Percentiles rank a stretch among this genome's conserved stretches.
These are phyloP conservation scores for Podaxis carcinomalis DNA, from an alignment of 768 basidiomycete species.

Conservation along the genomic window DNA sequence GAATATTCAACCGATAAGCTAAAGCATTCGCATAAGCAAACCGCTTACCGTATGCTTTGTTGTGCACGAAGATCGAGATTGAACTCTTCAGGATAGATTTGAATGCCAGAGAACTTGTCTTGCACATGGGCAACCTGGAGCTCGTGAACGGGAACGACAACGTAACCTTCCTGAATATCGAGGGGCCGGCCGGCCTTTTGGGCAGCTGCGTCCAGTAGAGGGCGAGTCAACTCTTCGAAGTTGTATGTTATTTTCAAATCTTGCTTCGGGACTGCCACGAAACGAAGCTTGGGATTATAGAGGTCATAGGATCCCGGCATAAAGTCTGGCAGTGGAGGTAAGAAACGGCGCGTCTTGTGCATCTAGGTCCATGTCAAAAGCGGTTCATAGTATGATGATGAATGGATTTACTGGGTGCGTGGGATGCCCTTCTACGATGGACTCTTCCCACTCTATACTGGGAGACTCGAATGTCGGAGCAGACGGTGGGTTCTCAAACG, in stretches of 20 bases:
- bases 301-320: constrained; percentile 46
- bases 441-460: constrained; percentile 58
- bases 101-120: constrained; percentile 44
- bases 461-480: constrained; percentile 41
- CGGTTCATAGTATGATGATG: neutral
- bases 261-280: constrained; percentile 39
- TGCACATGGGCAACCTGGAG: constrained; percentile 46
- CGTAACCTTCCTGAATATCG: constrained; percentile 27
- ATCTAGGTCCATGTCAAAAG: constrained; percentile 30
- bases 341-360: constrained; percentile 52
- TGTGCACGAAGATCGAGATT: constrained; percentile 43
- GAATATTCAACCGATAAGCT: neutral
- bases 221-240: constrained; percentile 38
- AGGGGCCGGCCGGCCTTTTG: constrained; percentile 31
- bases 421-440: constrained; percentile 57
- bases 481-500: constrained; percentile 44
- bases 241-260: constrained; percentile 45
- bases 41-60: constrained; percentile 47
- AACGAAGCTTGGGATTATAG: constrained; percentile 42
- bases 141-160: constrained; percentile 51
- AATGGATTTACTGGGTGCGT: constrained; percentile 47
- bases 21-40: neutral
- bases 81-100: constrained; percentile 39
- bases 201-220: constrained; percentile 38
- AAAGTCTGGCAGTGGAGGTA: constrained; percentile 44